Percentiles rank a stretch among this genome's conserved stretches.
Evolutionary conservation across 495 filamentous ascomycete species (phyloP).

Genomic region (Lepraria neglecta): DNA sequence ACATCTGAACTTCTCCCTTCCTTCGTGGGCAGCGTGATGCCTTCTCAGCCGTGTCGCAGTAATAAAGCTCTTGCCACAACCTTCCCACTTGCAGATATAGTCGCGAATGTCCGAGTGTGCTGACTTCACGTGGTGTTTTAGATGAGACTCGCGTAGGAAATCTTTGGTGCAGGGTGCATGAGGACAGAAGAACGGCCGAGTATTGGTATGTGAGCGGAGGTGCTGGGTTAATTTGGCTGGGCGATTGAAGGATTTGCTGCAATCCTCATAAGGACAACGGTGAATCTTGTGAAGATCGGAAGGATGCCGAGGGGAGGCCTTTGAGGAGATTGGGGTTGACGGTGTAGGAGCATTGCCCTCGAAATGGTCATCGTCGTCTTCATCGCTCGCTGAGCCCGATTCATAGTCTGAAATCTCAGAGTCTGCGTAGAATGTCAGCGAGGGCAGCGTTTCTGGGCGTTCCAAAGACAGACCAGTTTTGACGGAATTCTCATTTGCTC

Average conservation of each 20-base stretch:
- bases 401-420: slow-evolving; percentile 5
- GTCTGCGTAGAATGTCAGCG: background rate
- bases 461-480: background rate
- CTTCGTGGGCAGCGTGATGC: slow-evolving; percentile 62
- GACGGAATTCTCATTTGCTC: background rate
- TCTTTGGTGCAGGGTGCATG: slow-evolving; percentile 66
- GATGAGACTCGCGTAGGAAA: slow-evolving; percentile 74
- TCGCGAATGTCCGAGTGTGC: slow-evolving; percentile 67
- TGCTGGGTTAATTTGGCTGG: slow-evolving; percentile 75
- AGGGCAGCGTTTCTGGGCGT: too few relatives aligned
- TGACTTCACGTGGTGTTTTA: slow-evolving; percentile 74
- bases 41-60: slow-evolving; percentile 65
- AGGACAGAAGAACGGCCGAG: slow-evolving; percentile 65
- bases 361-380: background rate
- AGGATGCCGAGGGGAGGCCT: slow-evolving; percentile 40
- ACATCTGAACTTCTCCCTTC: slow-evolving; percentile 63
- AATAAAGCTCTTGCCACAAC: slow-evolving; percentile 74
- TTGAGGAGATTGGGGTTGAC: slow-evolving; percentile 25
- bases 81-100: slow-evolving; percentile 61
- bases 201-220: slow-evolving; percentile 70
- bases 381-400: background rate
- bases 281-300: slow-evolving; percentile 64
- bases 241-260: slow-evolving; percentile 78
- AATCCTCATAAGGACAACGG: slow-evolving; percentile 61
- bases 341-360: slow-evolving; percentile 18